Evolutionary conservation across 352 stramenopile genomes (phyloP).

Genomic region (Phytophthora europaea): DNA sequence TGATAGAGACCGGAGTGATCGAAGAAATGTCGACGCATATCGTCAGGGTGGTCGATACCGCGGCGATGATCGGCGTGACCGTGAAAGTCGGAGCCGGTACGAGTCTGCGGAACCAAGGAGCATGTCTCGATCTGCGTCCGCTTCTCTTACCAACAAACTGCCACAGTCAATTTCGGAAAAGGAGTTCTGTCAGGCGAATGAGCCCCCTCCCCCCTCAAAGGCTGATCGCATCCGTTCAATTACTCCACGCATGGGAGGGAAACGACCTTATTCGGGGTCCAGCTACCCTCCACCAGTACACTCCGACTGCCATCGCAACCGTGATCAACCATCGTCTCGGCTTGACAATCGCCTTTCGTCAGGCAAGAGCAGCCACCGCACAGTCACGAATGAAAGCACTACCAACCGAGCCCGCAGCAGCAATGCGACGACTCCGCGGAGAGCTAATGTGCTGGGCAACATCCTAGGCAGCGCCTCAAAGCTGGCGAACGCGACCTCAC

Average conservation of each 20-base stretch:
- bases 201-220: slow-evolving; percentile 36
- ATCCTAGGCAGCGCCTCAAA: slow-evolving; percentile 78
- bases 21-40: slow-evolving; percentile 15
- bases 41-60: slow-evolving; percentile 12
- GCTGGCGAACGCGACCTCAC: slow-evolving; percentile 72
- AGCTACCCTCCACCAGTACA: slow-evolving; percentile 23
- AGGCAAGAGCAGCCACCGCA: slow-evolving; percentile 31
- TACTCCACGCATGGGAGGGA: slow-evolving; percentile 26
- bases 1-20: slow-evolving; percentile 17
- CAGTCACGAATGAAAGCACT: slow-evolving; percentile 24
- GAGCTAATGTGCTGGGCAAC: slow-evolving; percentile 57
- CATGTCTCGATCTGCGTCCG: slow-evolving; percentile 17
- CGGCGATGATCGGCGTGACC: slow-evolving; percentile 25
- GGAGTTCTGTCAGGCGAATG: slow-evolving; percentile 64
- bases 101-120: slow-evolving; percentile 5
- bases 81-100: slow-evolving; percentile 13
- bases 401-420: slow-evolving; percentile 18
- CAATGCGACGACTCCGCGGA: slow-evolving; percentile 19
- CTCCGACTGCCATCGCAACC: slow-evolving; percentile 15
- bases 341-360: slow-evolving; percentile 20
- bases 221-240: slow-evolving; percentile 19
- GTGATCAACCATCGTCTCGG: slow-evolving; percentile 16
- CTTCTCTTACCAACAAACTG: slow-evolving; percentile 8
- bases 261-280: slow-evolving; percentile 32
- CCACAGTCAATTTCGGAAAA: slow-evolving; percentile 62